Base-by-base conservation (phyloP, 768 basidiomycete species). In the Pluteus cervinus region DNA sequence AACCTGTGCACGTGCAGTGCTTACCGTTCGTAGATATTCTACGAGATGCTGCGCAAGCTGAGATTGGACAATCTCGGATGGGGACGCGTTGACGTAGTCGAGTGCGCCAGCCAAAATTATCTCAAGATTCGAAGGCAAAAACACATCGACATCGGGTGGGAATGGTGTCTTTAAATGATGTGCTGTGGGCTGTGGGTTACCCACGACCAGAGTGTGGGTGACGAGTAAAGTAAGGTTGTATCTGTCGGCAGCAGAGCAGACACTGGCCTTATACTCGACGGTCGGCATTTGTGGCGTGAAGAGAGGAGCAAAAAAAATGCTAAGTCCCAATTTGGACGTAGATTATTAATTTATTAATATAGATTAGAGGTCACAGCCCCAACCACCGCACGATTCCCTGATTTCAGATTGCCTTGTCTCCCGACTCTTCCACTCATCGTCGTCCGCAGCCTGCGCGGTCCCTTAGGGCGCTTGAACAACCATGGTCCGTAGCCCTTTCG, bases 21-120 rank as follows among this genome's bases (percentile, higher is more conserved):
- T 28, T 61, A 71, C 82, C 63, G 55, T 47, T 48, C 60, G 64
- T 22, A 87, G 54, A 50, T 73, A 78, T 28, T 61, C 57, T 12
- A 65, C 55, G 3, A 85, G 56, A 51, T 76, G 70, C 24, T 49
- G 54, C 6, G 69, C 63, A 33, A 79, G 60, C 20, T 67, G 68
- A 20, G 84, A 86, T 12, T 50, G 45, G 40, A 53, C 43, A 16
- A 86, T 49, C n/a, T 58, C 60, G 23, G 56, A 46, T 14, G 63
- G 45, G 22, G 65, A 42, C 18, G 78, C 56, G 41, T 51, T 45
- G 34, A 45, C 54, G 38, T 68, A 62, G 48, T 85, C 67, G 21
- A 75, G 45, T 22, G 59, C 58, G 26, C 81, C 84, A 40, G 73
- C 65, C 44, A 86, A 49, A 9, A 72, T 60, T 41, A 87, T 50